phyloP scores from a whole-genome alignment of 371 early-diverging fungal species.

The Mucor mucedo region DNA sequence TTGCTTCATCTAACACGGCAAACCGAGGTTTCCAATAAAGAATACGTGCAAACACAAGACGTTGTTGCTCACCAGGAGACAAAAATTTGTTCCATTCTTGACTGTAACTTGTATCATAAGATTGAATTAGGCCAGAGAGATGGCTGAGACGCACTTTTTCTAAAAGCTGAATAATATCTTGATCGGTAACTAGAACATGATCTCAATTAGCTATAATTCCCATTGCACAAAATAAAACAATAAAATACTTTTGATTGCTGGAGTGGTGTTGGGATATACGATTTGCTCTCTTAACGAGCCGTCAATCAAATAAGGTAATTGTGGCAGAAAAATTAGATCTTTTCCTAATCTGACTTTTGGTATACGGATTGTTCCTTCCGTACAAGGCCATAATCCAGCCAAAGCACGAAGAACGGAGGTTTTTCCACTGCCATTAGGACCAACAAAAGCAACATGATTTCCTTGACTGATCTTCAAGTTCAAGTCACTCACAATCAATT shows the following conservation, averaged over 20 bases:
- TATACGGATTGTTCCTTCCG: constrained; percentile 46
- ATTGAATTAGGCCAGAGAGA: constrained; percentile 45
- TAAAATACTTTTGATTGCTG: constrained; percentile 32
- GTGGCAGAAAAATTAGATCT: constrained; percentile 72
- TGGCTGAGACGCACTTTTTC: constrained; percentile 58
- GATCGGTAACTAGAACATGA: constrained; percentile 50
- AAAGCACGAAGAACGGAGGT: constrained; percentile 75
- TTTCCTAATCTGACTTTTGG: constrained; percentile 29
- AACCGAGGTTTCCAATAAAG: constrained; percentile 71
- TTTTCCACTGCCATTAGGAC: constrained; percentile 75
- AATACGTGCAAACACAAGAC: constrained; percentile 71
- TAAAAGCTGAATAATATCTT: constrained; percentile 50
- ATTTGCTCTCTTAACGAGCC: constrained; percentile 80
- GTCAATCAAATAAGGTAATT: constrained; percentile 66
- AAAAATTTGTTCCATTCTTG: constrained; percentile 70
- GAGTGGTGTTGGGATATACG: constrained; percentile 52
- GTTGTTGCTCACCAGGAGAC: constrained; percentile 83
- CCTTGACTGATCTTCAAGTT: constrained; percentile 54
- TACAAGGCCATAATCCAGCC: constrained; percentile 74
- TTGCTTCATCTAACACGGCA: constrained; percentile 80
- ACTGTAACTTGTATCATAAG: constrained; percentile 58
- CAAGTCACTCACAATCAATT: constrained; percentile 51
- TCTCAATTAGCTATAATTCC: too few relatives aligned
- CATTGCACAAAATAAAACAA: too few relatives aligned
- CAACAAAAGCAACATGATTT: constrained; percentile 68